Evolutionary conservation across 805 yeast species (phyloP), one percentile per base, ranked within the genome.

Genomic region (Starmerella potacharoeniae): DNA sequence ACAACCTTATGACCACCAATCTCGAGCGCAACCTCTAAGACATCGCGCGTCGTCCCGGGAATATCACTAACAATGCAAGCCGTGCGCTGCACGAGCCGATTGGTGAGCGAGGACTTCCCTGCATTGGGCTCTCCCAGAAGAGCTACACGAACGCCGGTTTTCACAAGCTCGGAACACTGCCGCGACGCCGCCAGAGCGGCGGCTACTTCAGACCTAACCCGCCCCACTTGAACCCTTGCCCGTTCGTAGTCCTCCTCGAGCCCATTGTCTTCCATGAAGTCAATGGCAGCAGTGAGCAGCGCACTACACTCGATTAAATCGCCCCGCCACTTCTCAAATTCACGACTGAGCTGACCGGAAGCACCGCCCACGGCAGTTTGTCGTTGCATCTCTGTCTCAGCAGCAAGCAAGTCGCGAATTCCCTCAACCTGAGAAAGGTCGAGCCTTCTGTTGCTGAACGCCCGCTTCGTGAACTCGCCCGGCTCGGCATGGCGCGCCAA

Each of bases 111-210:
- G 3, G 96, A 89, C 66, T 93, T 93, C 0, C 98, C 98, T 0
- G 96, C 96, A 68, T 93, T 93, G 1, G 98, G 96, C 6, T 95
- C 93, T 0, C 98, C 98, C 13, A 90, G 60, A 9, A 93, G 71
- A 0, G 83, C 80, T 30, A 90, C 63, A 55, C 79, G 79, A 33
- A 91, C 80, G 1, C 98, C 98, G 29, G 77, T 73, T 42, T 83
- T 68, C 14, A 91, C 67, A 1, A 90, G 71, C 60, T 82, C 85
- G 2, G 60, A 47, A 48, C 62, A 57, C 34, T 13, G 28, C n/a
- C 33, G 37, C 37, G 52, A 42, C 17, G 43, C 33, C 9, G 16
- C 8, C 16, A 59, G 51, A 10, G 54, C 54, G 11, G 14, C 7
- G n/a, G 0, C 87, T 77, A 53, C 79, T 70, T 46, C 51, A 4